A percentile compares a stretch with the other conserved stretches of the same genome.
Evolutionary conservation across 768 basidiomycete species (phyloP).

Genomic region (Boletus pseudo-olivaceus): DNA sequence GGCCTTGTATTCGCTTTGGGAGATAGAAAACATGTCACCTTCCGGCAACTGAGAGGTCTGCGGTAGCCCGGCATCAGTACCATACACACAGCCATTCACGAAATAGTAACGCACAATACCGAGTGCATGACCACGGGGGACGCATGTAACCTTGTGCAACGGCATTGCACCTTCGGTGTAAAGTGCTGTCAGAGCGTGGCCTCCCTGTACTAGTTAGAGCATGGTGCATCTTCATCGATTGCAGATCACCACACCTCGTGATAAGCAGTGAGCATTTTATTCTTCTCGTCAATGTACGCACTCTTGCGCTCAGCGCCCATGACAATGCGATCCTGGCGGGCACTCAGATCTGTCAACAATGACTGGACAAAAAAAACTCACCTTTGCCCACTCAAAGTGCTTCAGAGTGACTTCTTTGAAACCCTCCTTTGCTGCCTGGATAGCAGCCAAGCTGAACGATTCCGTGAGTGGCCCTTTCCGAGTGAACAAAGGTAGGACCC

Average conservation of each 20-base stretch:
- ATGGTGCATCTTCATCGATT: neutral
- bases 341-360: neutral
- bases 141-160: slow-evolving; percentile 95
- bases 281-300: slow-evolving; percentile 82
- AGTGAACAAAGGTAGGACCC: slow-evolving; percentile 26
- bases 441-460: slow-evolving; percentile 71
- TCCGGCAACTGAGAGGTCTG: slow-evolving; percentile 79
- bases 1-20: slow-evolving; percentile 70
- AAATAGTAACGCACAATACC: slow-evolving; percentile 60
- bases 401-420: slow-evolving; percentile 65
- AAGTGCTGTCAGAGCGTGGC: slow-evolving; percentile 90
- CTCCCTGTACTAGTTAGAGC: slow-evolving; percentile 51
- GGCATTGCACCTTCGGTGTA: slow-evolving; percentile 96
- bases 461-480: neutral
- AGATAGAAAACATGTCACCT: slow-evolving; percentile 70
- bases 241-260: slow-evolving; percentile 66
- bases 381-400: slow-evolving; percentile 99
- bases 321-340: slow-evolving; percentile 78
- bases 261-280: slow-evolving; percentile 89
- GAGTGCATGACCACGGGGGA: slow-evolving; percentile 92
- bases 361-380: slow-evolving; percentile 24
- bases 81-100: neutral
- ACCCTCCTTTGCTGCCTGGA: slow-evolving; percentile 87
- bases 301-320: slow-evolving; percentile 97
- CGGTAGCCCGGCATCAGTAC: slow-evolving; percentile 7